Evolutionary conservation across 805 yeast genomes (phyloP).

Genomic region (Barnettozyma populi): DNA sequence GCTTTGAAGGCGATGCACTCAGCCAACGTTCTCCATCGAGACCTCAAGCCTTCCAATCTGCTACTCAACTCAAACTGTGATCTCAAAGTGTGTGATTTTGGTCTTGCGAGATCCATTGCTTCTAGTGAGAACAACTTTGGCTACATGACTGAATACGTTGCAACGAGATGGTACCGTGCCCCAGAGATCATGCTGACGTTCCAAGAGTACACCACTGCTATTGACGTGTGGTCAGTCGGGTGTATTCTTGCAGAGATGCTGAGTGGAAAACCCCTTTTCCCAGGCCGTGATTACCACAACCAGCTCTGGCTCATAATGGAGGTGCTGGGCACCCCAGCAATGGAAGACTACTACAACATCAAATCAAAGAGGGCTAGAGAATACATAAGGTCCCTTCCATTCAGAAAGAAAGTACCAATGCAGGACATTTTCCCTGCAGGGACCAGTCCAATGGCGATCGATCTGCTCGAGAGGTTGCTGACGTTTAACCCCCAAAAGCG

Average conservation of each 20-base stretch:
- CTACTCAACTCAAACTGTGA: constrained; percentile 67
- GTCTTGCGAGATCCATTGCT: constrained; percentile 55
- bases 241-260: constrained; percentile 72
- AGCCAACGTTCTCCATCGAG: constrained; percentile 71
- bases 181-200: constrained; percentile 77
- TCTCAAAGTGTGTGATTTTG: constrained; percentile 74
- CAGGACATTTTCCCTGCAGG: constrained; percentile 43
- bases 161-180: constrained; percentile 82
- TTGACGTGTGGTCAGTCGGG: constrained; percentile 79
- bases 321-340: constrained; percentile 65
- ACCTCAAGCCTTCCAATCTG: constrained; percentile 69
- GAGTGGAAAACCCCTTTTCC: constrained; percentile 55
- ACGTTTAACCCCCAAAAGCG: constrained; percentile 73
- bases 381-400: constrained; percentile 64
- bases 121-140: constrained; percentile 45
- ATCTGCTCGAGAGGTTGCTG: constrained; percentile 61
- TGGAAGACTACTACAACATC: constrained; percentile 68
- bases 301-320: constrained; percentile 64
- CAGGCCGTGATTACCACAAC: constrained; percentile 69
- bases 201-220: constrained; percentile 68
- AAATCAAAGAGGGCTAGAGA: constrained; percentile 73
- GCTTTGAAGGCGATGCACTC: constrained; percentile 69
- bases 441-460: constrained; percentile 45
- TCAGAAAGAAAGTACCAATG: constrained; percentile 51
- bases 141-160: constrained; percentile 73